These are phyloP conservation scores for Sarocladiaceae sp. DNA, from an alignment of 2,329 filamentous ascomycete genomes.

Conservation along the genomic window DNA sequence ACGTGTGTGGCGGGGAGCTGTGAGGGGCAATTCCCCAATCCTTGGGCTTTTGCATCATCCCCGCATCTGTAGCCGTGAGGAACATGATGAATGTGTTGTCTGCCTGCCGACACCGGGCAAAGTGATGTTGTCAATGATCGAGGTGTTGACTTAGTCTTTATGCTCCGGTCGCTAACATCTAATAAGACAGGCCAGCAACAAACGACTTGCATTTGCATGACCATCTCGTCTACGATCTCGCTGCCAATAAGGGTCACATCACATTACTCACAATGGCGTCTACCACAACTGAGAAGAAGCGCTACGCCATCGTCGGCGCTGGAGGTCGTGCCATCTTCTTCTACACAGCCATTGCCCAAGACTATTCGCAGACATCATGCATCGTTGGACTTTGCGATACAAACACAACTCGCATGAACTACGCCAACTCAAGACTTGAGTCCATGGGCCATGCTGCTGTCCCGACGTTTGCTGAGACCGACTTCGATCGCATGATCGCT, in stretches of 20 bases:
- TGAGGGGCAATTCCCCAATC: neutral
- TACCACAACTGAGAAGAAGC: constrained; percentile 26
- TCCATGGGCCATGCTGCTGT: constrained; percentile 41
- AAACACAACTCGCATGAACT: constrained; percentile 55
- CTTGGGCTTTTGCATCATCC: neutral
- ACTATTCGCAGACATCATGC: constrained; percentile 44
- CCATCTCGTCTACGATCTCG: too few species aligned
- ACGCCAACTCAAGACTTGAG: constrained; percentile 46
- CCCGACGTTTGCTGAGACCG: constrained; percentile 48
- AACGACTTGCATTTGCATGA: too few species aligned
- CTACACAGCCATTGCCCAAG: constrained; percentile 52
- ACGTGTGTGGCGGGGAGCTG: neutral
- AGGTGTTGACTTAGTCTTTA: too few species aligned
- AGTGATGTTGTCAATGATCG: neutral
- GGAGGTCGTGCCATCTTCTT: constrained; percentile 58
- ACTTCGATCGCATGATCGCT: constrained; percentile 55
- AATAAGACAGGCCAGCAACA: too few species aligned
- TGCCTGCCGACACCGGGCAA: neutral
- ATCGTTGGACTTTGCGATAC: constrained; percentile 57
- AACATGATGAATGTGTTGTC: neutral
- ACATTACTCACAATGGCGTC: neutral
- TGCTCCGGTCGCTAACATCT: too few species aligned
- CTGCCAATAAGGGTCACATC: too few species aligned
- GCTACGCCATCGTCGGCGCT: constrained; percentile 54
- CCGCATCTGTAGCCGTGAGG: neutral